Evolutionary conservation across 176 grass and related monocot genomes (phyloP), one percentile per base, ranked within the genome.

Genomic region (Eragrostis nindensis): DNA sequence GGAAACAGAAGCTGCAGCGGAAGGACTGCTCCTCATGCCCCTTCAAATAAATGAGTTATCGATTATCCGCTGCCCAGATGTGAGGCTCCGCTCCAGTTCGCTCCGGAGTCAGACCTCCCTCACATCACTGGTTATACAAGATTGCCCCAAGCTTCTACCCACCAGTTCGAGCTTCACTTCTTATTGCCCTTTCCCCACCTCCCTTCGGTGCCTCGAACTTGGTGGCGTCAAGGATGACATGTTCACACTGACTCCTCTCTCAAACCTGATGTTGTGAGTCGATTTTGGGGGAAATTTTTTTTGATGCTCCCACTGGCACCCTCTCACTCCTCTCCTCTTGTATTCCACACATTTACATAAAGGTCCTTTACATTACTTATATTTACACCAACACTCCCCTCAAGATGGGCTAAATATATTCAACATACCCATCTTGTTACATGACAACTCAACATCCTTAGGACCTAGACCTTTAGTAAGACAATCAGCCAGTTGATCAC

Each of bases 101-200:
- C 38, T 84, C 25, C 39, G 59, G 38, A 0, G 8, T 2, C 50
- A 55, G 17, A 2, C 13, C 63, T 77, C 63, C 3, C 82, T 84
- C 1, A 5, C 8, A 40, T 11, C 4, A 1, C 36, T 77, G 8
- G 0, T 0, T 0, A 22, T 78, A 43, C 0, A 0, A 0, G 0
- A 1, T 8, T 60, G 52, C 56, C 32, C 66, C 32, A 44, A 44
- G 30, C 27, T 80, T 14, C 24, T 86, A 10, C 15, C 8, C 12
- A 24, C 38, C 15, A 15, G 48, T 42, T 49, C 44, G 1, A 2
- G 32, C 32, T 36, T 18, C 11, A 16, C 60, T 3, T 76, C 65
- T 69, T 8, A 4, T 17, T 78, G 19, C 74, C 83, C 53, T 0
- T 78, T 78, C 6, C 83, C 74, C 0, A 11, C 54, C 12, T 78